Evolutionary conservation across 768 basidiomycete genomes (phyloP).

Genomic region (Strobilomyces confusus): DNA sequence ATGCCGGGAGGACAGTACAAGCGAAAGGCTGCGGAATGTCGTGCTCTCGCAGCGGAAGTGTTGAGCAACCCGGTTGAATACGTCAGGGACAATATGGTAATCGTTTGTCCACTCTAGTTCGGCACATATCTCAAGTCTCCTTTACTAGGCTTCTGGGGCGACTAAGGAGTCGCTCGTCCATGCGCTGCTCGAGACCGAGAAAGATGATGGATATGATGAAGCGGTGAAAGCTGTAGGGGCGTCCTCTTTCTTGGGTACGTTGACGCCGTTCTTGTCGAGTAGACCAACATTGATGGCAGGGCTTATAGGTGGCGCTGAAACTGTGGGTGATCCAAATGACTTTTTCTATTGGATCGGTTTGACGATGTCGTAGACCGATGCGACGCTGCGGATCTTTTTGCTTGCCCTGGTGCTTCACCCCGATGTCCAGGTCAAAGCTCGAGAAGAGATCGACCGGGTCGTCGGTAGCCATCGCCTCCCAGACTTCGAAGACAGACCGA

Average conservation of each 20-base stretch:
- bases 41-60: constrained; percentile 21
- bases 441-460: constrained; percentile 30
- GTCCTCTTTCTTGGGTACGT: constrained; percentile 22
- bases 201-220: constrained; percentile 1
- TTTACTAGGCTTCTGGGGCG: constrained; percentile 16
- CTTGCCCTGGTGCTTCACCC: constrained; percentile 34
- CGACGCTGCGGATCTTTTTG: constrained; percentile 23
- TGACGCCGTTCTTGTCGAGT: not conserved
- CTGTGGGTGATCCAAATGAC: constrained; percentile 14
- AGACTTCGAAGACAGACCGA: constrained; percentile 21
- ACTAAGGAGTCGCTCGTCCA: constrained; percentile 21
- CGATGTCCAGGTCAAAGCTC: constrained; percentile 29
- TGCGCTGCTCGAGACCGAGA: constrained; percentile 10
- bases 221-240: constrained; percentile 22
- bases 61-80: constrained; percentile 18
- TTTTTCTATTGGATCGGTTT: not conserved
- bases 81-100: constrained; percentile 24
- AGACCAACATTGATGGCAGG: not conserved
- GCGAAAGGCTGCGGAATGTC: constrained; percentile 12
- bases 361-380: constrained; percentile 10
- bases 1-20: constrained; percentile 32
- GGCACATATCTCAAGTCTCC: not conserved
- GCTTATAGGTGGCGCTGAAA: constrained; percentile 25
- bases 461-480: constrained; percentile 31
- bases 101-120: not conserved